Conservation (phyloP, 75 land plant species). For the Cunninghamia lanceolata region DNA sequence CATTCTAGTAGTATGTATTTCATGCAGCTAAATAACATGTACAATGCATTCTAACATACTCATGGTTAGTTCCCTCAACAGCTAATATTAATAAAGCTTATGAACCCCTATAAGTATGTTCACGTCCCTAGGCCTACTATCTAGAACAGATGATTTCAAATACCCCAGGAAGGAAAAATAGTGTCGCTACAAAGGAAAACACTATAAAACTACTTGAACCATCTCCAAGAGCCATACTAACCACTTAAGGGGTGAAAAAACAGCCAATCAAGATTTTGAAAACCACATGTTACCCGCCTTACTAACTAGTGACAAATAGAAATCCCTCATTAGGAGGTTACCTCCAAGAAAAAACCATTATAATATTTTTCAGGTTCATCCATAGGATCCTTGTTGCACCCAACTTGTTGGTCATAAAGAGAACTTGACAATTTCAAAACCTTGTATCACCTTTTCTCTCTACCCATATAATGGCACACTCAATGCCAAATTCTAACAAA, state of each 20-base stretch:
- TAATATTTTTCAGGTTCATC: no score
- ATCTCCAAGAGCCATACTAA: not conserved
- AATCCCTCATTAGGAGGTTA: not conserved
- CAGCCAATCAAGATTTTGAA: not conserved
- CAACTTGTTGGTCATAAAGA: no score
- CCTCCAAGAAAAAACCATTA: not conserved
- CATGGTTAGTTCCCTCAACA: not conserved
- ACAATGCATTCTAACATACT: no score
- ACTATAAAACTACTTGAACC: not conserved
- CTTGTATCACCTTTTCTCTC: no score
- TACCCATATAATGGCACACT: no score
- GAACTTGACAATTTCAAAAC: no score
- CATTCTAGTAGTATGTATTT: no score
- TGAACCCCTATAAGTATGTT: not conserved
- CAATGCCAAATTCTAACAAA: no score
- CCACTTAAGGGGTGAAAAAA: not conserved
- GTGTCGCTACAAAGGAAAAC: not conserved
- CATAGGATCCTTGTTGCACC: no score
- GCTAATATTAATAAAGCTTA: not conserved
- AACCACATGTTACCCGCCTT: not conserved
- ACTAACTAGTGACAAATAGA: not conserved
- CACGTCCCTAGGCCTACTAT: not conserved
- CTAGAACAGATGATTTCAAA: not conserved
- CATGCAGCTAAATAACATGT: no score
- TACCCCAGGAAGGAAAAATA: not conserved